Conservation (phyloP, 257 asterid genomes). For the Galeopsis tetrahit region DNA sequence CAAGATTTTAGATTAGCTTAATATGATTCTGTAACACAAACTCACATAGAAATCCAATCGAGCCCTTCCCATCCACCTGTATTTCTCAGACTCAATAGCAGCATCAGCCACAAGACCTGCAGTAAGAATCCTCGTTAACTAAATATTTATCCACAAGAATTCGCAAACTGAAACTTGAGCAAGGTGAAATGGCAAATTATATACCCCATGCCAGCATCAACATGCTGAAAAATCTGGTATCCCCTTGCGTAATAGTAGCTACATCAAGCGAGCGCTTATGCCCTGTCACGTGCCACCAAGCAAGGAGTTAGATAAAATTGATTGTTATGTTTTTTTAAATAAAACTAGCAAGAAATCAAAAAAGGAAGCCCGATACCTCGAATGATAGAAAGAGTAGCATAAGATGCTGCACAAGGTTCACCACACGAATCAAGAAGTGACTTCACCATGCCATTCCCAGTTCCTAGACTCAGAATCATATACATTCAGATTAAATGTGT, state of each 20-base stretch:
- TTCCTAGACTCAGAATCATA: constrained; percentile 54
- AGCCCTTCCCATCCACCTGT: constrained; percentile 99
- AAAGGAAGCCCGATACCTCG: constrained; percentile 54
- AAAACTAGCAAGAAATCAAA: constrained; percentile 4
- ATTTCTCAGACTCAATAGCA: constrained; percentile 95
- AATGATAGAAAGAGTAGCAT: constrained; percentile 76
- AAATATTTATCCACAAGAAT: constrained; percentile 16
- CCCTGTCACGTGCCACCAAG: constrained; percentile 57
- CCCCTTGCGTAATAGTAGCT: constrained; percentile 80
- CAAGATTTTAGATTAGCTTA: no score
- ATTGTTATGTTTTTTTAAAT: background rate
- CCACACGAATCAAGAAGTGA: constrained; percentile 86
- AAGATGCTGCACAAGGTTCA: constrained; percentile 74
- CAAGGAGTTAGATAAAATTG: constrained; percentile 15
- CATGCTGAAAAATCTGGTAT: constrained; percentile 65
- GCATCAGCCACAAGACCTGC: constrained; percentile 95
- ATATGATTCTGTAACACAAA: constrained; percentile 16
- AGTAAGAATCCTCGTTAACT: constrained; percentile 19
- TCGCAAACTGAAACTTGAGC: no score
- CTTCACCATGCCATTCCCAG: constrained; percentile 96
- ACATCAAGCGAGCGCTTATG: constrained; percentile 78
- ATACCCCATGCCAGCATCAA: constrained; percentile 99
- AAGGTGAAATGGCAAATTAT: no score
- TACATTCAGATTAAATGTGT: background rate
- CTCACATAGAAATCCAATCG: constrained; percentile 87